Evolutionary conservation across 495 filamentous ascomycete species (phyloP).

Genomic region (Aspergillus sclerotioniger): DNA sequence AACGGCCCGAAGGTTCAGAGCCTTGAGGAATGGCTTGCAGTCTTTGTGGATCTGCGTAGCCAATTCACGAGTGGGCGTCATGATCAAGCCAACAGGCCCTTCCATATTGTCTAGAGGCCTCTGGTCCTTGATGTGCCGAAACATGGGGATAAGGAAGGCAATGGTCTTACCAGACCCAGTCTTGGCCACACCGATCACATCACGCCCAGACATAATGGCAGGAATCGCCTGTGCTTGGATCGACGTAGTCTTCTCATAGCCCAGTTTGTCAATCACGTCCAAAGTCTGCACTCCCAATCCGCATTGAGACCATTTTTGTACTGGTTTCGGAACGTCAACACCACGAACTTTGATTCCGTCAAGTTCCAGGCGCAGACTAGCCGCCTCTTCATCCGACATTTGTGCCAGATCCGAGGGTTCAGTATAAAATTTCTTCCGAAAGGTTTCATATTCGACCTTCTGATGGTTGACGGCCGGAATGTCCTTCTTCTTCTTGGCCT

Average conservation of each 20-base stretch:
- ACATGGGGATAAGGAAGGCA: conserved; percentile 93
- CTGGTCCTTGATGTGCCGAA: conserved; percentile 96
- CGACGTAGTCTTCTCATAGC: conserved; percentile 85
- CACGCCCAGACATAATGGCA: conserved; percentile 91
- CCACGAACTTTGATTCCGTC: conserved; percentile 94
- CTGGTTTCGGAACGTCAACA: conserved; percentile 83
- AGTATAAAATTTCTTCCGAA: conserved; percentile 91
- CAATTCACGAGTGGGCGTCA: conserved; percentile 94
- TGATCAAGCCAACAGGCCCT: conserved; percentile 82
- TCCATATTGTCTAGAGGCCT: conserved; percentile 76
- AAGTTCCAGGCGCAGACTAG: conserved; percentile 77
- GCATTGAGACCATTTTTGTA: conserved; percentile 95
- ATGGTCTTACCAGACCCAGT: conserved; percentile 99
- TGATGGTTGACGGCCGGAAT: conserved; percentile 80
- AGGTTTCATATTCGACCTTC: conserved; percentile 79
- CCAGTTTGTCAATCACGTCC: conserved; percentile 79
- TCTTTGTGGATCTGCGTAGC: conserved; percentile 94
- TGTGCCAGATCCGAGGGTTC: conserved; percentile 81
- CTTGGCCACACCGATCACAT: conserved; percentile 95
- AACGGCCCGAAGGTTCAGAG: conserved; percentile 84
- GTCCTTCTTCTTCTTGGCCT: conserved; percentile 93
- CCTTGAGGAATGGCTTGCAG: conserved; percentile 89
- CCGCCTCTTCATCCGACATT: conserved; percentile 83
- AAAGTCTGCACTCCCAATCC: conserved; percentile 82
- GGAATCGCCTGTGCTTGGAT: conserved; percentile 96